Conservation (phyloP, 805 yeast species). For the Nakazawaea ernobii region DNA sequence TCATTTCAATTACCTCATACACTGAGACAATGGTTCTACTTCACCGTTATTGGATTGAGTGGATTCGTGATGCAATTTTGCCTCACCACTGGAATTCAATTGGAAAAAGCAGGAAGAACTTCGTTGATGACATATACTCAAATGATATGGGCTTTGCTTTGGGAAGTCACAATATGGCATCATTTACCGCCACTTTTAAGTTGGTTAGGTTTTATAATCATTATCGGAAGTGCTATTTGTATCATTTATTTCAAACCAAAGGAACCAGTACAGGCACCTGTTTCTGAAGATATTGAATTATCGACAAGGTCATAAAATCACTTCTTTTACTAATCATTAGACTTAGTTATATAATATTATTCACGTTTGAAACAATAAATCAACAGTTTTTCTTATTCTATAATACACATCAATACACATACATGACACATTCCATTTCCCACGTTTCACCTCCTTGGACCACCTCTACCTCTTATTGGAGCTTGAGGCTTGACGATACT, state of each 20-base stretch:
- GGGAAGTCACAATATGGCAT: conserved; percentile 69
- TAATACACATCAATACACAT: not conserved
- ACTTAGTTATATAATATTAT: not conserved
- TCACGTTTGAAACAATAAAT: not conserved
- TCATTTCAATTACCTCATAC: conserved; percentile 57
- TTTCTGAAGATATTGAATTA: conserved; percentile 3
- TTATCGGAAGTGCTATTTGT: conserved; percentile 57
- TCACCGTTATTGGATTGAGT: conserved; percentile 57
- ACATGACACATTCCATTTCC: not conserved
- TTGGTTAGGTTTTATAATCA: conserved; percentile 61
- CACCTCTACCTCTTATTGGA: conserved; percentile 49
- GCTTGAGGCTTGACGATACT: conserved; percentile 57
- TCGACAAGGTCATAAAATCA: not conserved
- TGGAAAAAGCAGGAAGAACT: conserved; percentile 74
- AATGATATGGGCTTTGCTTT: conserved; percentile 68
- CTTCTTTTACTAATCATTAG: not conserved
- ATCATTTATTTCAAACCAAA: conserved; percentile 49
- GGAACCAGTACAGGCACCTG: conserved; percentile 7
- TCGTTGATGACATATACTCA: conserved; percentile 72
- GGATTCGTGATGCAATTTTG: conserved; percentile 83
- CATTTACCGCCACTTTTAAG: conserved; percentile 70
- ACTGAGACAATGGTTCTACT: conserved; percentile 59
- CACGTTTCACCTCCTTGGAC: conserved; percentile 10
- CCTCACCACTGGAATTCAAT: conserved; percentile 76
- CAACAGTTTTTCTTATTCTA: not conserved